Evolutionary conservation across 345 rosid species (phyloP), one percentile per base, ranked within the genome.

Genomic region (Ceriops decandra): DNA sequence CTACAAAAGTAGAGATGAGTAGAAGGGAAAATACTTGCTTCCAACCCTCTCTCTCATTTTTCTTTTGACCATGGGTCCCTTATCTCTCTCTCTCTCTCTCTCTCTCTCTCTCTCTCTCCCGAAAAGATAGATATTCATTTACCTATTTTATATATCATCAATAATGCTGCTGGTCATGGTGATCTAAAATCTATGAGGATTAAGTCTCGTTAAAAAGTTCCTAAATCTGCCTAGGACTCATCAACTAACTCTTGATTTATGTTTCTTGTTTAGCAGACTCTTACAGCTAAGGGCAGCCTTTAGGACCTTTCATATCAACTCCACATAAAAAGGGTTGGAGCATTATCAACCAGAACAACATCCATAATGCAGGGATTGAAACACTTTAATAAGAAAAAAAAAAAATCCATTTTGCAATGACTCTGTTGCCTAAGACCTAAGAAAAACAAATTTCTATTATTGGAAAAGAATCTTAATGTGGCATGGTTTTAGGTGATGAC

Each of bases 401-500:
- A 30, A 36, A 65, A 47, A 28, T 52, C 52, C 51, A 22, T 26
- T 49, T 11, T 66, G 61, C 21, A 61, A 72, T 69, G 70, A 63
- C 22, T 11, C 46, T 66, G 6, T 32, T 35, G 31, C 38, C 26
- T 6, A n/a, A 62, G 69, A 21, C 22, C 32, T 72, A 19, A 71
- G 68, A 66, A 71, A 67, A 77, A 60, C 19, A 47, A 68, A 68
- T 49, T 84, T 68, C 87, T 56, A 80, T 63, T 73, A 82, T 78
- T 67, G 85, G 92, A 82, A 91, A 80, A 74, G 91, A 85, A 89
- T 89, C 83, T 86, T 70, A 83, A 82, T 83, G 85, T 77, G 86
- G 96, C 93, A 85, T 85, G 80, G 85, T 84, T 88, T 79, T 91
- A 89, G 96, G 99, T 91, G 90, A 87, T 88, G 97, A 88, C 85